Evolutionary conservation across 2,329 filamentous ascomycete genomes (phyloP).

Genomic region (Colletotrichum sp.): DNA sequence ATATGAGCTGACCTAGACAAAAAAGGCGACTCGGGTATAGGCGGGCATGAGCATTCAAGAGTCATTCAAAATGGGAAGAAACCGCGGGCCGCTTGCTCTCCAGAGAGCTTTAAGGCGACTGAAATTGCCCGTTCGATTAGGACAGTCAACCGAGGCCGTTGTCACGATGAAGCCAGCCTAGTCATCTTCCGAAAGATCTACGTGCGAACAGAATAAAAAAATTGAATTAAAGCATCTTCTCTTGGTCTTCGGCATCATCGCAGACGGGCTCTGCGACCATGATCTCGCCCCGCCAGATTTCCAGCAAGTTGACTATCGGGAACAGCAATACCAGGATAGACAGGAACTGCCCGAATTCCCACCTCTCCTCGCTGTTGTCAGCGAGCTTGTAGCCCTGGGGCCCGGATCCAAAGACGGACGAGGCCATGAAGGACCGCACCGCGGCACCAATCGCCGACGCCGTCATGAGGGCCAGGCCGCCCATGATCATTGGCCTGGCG

Average conservation of each 20-base stretch:
- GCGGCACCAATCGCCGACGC: constrained; percentile 65
- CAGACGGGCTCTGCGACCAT: constrained; percentile 29
- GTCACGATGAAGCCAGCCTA: not conserved
- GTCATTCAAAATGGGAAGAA: not conserved
- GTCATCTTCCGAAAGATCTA: not conserved
- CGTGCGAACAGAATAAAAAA: not conserved
- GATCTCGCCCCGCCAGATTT: constrained; percentile 60
- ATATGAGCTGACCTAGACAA: no score
- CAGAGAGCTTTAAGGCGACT: rapidly evolving
- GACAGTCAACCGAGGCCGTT: not conserved
- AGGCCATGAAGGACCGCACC: constrained; percentile 59
- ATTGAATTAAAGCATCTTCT: not conserved
- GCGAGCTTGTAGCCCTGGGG: constrained; percentile 51
- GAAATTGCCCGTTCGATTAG: not conserved
- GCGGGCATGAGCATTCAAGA: not conserved
- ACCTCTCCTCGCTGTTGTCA: constrained; percentile 59
- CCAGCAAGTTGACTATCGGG: constrained; percentile 63
- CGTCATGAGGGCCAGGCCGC: constrained; percentile 59
- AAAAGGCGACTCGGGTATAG: not conserved
- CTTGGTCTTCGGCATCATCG: not conserved
- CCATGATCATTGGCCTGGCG: constrained; percentile 58
- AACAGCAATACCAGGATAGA: constrained; percentile 64
- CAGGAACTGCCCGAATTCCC: constrained; percentile 69
- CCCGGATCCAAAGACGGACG: constrained; percentile 61
- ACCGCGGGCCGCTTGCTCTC: not conserved